Evolutionary conservation across 768 basidiomycete species (phyloP), one percentile per base, ranked within the genome.

Genomic region (Boletus fagicola): DNA sequence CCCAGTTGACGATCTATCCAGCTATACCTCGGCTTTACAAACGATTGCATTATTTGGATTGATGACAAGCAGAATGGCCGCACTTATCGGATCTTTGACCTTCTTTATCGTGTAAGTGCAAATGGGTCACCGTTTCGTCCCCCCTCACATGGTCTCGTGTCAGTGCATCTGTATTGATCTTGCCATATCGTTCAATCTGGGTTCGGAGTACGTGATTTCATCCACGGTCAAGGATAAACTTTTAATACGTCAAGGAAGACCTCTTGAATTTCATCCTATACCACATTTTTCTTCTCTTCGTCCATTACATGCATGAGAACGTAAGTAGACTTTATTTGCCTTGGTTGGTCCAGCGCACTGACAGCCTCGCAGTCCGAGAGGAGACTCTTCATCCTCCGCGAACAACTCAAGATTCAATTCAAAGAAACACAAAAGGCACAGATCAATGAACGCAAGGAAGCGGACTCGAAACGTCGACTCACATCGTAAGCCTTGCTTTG

Each of bases 381-480:
- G 39, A 79, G 86, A 31, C 75, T 89, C 44, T 88, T 85, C 70
- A 83, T 82, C 12, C 75, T 88, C 54, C 81, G 89, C 20, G 83
- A 86, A 65, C 88, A 90, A 71, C 80, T 92, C 59, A 92, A 91
- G 71, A 77, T 84, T 2, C 86, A 88, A 59, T 90, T 80, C 67
- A 71, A 77, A 75, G 80, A 89, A 75, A 81, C 86, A 63, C 79
- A 90, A 79, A 78, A 71, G 50, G 90, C 90, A 7, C 89, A 92
- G 69, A 78, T 90, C 45, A 87, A 88, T 61, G 90, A 90, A 68
- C 78, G 83, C 48, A 84, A 82, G 56, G 83, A 83, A 51, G 83
- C 86, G 6, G 94, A 94, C 61, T 90, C 88, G 6, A 95, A 94
- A 69, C 80, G 87, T 22, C 82, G 89, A 18, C 77, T 91, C 26